Base-by-base conservation (phyloP, 768 basidiomycete species). In the Pleurotus ostreatus region DNA sequence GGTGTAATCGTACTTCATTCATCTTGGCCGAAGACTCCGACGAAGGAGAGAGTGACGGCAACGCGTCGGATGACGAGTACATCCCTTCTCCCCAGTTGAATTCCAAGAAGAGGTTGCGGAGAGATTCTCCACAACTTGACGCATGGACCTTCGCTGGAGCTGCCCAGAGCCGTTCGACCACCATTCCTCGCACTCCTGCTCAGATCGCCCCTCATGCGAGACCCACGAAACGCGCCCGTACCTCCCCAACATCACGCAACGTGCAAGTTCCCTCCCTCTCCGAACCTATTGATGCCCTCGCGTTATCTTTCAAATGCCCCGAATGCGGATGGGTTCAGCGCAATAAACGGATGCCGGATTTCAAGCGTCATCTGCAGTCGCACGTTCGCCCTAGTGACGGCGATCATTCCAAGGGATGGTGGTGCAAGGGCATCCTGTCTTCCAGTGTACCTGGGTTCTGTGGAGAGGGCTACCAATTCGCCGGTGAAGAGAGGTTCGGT, bases 311-410 rank as follows among this genome's bases (percentile, higher is more conserved):
- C 55, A 59, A 43, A 52, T 84, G 82, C 62, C 77, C 77, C 2
- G 70, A 70, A 46, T 82, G 82, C 64, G 66, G 66, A 47, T 79
- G 75, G 74, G 67, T 73, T 34, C 80, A 80, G 61, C 65, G 59
- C 39, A 82, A 80, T 67, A 69, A 70, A 44, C 81, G 84, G 22
- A 64, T 77, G 26, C 82, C 83, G 8, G 85, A 86, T 62, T 79
- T 81, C 64, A 78, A 77, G 64, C 78, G 85, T 20, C 85, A 86
- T 63, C 64, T 85, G 43, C 71, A 68, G 41, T 83, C 83, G 1
- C 84, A 85, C 61, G 72, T 76, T 57, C 80, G 80, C 18, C 70
- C 79, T 44, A 68, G 68, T 20, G 69, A 73, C 18, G 71, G 75
- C 40, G 71, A 77, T n/a, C 61, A 67, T 18, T 55, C 58, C 37